Base-by-base conservation (phyloP, 805 yeast genomes). In the Pichia exigua region DNA sequence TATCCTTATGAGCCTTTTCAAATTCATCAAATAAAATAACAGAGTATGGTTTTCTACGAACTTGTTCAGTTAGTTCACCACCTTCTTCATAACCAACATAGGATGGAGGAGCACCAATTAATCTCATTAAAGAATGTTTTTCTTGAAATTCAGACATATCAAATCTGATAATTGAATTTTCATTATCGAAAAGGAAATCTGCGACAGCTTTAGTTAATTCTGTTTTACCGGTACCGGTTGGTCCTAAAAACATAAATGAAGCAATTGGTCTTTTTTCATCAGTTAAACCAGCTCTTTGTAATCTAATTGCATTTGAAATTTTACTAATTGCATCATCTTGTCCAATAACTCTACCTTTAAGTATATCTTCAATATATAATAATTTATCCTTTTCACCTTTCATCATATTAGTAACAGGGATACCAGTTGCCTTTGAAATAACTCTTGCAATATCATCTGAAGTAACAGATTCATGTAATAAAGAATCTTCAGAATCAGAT, bases 121-220 rank as follows among this genome's bases (percentile, higher is more conserved):
- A 76, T 56, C 97, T 79, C 44, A 96, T 85, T 8, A 94, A 83
- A 0, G 96, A 77, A 68, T 90, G 97, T 65, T 87, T 86, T 65
- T 92, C 99, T 70, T 92, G 98, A 68, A 94, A 92, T 67, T 92
- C 99, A 21, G 96, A 87, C 99, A 94, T 94, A 68, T 92, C 99
- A 65, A 92, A 92, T 60, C 99, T 76, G 24, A 91, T 81, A 38
- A 92, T 90, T 11, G 96, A 81, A 44, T 81, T 76, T 62, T 87
- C 89, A 66, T 92, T 92, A 63, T 90, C 94, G 69, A 94, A 94
- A 60, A 92, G 69, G 61, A 94, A 94, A 60, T 89, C 90, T 2
- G 98, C 96, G 52, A 92, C 76, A 0, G 95, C 83, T 67, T 94
- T 92, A 9, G 97, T 91, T 48, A 94, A 76, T 67, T 94, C 98